Conservation (phyloP, 2,329 filamentous ascomycete species). For the Sarocladium kiliense region DNA sequence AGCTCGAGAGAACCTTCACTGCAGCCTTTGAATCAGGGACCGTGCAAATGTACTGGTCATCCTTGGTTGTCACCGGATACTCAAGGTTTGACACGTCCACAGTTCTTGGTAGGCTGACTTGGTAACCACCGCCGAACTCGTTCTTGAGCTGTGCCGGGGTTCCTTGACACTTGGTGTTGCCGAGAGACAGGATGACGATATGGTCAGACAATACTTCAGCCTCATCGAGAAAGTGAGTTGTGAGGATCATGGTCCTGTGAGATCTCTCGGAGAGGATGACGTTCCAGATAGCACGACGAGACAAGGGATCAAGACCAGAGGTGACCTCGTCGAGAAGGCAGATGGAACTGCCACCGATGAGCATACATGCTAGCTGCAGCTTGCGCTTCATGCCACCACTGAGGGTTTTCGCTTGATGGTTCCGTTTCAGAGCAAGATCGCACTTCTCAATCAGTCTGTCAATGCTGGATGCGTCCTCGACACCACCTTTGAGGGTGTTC, state of each 20-base stretch:
- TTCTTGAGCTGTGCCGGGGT: conserved; percentile 61
- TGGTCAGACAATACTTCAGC: conserved; percentile 64
- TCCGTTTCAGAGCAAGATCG: conserved; percentile 54
- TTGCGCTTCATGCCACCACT: conserved; percentile 68
- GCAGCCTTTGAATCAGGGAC: conserved; percentile 32
- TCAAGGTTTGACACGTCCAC: conserved; percentile 17
- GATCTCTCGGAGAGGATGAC: conserved; percentile 61
- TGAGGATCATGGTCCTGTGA: conserved; percentile 58
- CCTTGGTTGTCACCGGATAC: conserved; percentile 42
- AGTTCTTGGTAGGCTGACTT: conserved; percentile 36
- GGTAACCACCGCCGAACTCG: conserved; percentile 58
- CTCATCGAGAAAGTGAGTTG: conserved; percentile 68
- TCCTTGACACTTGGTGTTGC: conserved; percentile 56
- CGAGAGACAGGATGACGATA: conserved; percentile 61
- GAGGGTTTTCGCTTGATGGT: conserved; percentile 49
- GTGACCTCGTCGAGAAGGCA: conserved; percentile 69
- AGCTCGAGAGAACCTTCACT: conserved; percentile 27
- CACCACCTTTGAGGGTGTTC: conserved; percentile 50
- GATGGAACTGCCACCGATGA: conserved; percentile 60
- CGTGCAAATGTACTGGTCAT: conserved; percentile 51
- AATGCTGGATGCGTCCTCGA: conserved; percentile 40
- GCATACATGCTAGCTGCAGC: conserved; percentile 66
- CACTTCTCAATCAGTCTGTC: conserved; percentile 49
- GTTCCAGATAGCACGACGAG: conserved; percentile 64
- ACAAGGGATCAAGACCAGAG: conserved; percentile 61